These are phyloP conservation scores for Ceratobasidium papillatum DNA, from an alignment of 1,284 basidiomycete species.

Conservation along the genomic window DNA sequence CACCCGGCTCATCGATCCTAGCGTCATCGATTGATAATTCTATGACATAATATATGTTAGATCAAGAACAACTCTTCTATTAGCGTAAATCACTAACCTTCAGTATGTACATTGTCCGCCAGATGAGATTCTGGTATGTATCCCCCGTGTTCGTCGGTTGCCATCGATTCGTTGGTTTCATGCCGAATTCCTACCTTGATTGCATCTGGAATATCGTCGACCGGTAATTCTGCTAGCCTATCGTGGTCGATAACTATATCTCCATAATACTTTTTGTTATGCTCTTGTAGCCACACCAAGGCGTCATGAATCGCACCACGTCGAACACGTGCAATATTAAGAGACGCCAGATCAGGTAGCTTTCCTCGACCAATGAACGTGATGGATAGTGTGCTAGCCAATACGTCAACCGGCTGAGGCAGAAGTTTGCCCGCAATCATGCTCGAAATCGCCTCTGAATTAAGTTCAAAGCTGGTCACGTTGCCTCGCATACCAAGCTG, in stretches of 20 bases:
- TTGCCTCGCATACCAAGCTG: conserved; percentile 52
- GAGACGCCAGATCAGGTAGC: conserved; percentile 49
- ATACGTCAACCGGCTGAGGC: conserved; percentile 49
- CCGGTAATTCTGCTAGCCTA: conserved; percentile 7
- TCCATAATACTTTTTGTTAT: conserved; percentile 29
- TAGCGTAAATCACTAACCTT: background rate
- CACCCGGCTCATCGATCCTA: background rate
- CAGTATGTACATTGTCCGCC: background rate
- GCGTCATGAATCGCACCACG: conserved; percentile 47
- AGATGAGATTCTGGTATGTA: conserved; percentile 18
- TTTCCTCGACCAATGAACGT: conserved; percentile 52
- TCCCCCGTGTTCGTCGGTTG: background rate
- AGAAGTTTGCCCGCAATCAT: conserved; percentile 52
- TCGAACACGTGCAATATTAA: conserved; percentile 48
- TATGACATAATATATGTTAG: conserved; percentile 2
- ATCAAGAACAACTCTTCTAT: background rate
- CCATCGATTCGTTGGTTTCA: background rate
- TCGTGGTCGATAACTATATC: conserved; percentile 12
- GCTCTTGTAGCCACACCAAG: conserved; percentile 13
- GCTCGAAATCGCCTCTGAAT: conserved; percentile 46
- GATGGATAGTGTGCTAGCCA: conserved; percentile 51
- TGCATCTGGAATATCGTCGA: conserved; percentile 35
- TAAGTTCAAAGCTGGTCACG: conserved; percentile 51
- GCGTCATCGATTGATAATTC: conserved; percentile 16
- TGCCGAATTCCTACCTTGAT: conserved; percentile 1